These are phyloP conservation scores for Apophysomyces sp. DNA, from an alignment of 371 early-diverging fungal species.

Conservation along the genomic window DNA sequence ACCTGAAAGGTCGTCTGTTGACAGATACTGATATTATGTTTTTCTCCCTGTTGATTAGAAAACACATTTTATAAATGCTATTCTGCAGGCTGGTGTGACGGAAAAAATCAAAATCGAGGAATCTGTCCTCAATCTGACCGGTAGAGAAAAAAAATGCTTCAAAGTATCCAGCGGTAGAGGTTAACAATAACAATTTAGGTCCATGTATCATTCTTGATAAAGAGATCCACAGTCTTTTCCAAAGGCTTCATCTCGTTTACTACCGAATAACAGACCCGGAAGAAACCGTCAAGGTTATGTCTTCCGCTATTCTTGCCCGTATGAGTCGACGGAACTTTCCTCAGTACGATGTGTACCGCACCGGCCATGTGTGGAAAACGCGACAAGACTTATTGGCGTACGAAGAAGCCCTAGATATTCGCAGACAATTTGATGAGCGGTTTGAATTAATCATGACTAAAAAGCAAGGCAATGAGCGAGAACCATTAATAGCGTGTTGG, in stretches of 20 bases:
- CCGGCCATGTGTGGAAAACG: slow-evolving; percentile 50
- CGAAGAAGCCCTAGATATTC: slow-evolving; percentile 47
- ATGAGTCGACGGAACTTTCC: slow-evolving; percentile 62
- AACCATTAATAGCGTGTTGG: slow-evolving; percentile 19
- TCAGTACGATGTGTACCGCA: slow-evolving; percentile 46
- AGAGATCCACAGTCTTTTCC: slow-evolving; percentile 28
- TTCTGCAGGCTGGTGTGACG: slow-evolving; percentile 10
- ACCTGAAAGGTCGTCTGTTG: not conserved
- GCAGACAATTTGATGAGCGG: slow-evolving; percentile 29
- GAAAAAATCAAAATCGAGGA: slow-evolving; percentile 7
- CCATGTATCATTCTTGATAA: slow-evolving; percentile 39
- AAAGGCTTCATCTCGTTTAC: slow-evolving; percentile 53
- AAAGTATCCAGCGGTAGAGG: no score
- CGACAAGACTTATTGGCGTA: slow-evolving; percentile 56
- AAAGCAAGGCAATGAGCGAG: slow-evolving; percentile 14
- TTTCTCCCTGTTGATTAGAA: not conserved
- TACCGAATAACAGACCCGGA: slow-evolving; percentile 37
- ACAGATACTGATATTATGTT: not conserved
- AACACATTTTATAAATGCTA: not conserved
- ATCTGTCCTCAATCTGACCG: not conserved
- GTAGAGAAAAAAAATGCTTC: not conserved
- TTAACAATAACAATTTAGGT: slow-evolving; percentile 15
- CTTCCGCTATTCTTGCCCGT: slow-evolving; percentile 54
- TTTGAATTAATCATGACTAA: slow-evolving; percentile 21
- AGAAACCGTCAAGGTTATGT: slow-evolving; percentile 35